Percentiles rank a stretch among this genome's conserved stretches.
These are phyloP conservation scores for Blumeriella jaapii DNA, from an alignment of 2,329 filamentous ascomycete genomes.

Conservation along the genomic window DNA sequence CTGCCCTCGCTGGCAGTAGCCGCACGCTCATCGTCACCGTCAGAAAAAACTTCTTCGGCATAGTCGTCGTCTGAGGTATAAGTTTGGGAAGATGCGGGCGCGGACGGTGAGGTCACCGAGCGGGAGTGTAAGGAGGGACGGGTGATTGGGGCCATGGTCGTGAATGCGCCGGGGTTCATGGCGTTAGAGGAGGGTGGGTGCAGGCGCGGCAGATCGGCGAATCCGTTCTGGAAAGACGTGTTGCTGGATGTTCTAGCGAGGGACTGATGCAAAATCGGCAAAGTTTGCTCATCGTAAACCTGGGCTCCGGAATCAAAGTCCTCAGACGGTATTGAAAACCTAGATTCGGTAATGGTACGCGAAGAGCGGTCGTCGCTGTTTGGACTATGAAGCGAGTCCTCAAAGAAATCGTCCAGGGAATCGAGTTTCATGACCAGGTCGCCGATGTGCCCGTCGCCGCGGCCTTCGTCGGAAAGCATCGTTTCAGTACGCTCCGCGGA, in stretches of 20 bases:
- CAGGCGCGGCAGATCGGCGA: conserved; percentile 56
- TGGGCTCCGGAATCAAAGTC: conserved; percentile 65
- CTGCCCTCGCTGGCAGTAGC: conserved; percentile 27
- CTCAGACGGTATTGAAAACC: conserved; percentile 52
- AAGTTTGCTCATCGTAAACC: conserved; percentile 84
- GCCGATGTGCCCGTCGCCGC: conserved; percentile 61
- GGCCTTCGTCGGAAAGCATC: conserved; percentile 70
- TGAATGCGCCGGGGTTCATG: conserved; percentile 52
- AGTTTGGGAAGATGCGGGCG: conserved; percentile 43
- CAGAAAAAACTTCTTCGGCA: conserved; percentile 64
- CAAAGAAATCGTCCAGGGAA: conserved; percentile 73
- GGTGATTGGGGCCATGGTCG: conserved; percentile 29
- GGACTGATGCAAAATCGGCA: conserved; percentile 81
- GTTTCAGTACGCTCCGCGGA: conserved; percentile 59
- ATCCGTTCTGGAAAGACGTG: conserved; percentile 76
- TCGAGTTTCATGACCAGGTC: conserved; percentile 75
- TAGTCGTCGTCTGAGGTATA: conserved; percentile 68
- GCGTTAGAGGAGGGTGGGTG: conserved; percentile 46
- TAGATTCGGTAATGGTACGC: conserved; percentile 50
- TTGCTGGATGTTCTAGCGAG: conserved; percentile 57
- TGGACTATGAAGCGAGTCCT: conserved; percentile 48
- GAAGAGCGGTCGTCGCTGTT: conserved; percentile 50
- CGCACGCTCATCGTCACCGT: conserved; percentile 50
- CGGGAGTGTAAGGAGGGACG: conserved; percentile 66
- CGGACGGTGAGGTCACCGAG: conserved; percentile 72